Percentiles rank a stretch among this genome's conserved stretches.
phyloP scores from a whole-genome alignment of 1,139 yeast species.

The Debaryomyces fabryi region DNA sequence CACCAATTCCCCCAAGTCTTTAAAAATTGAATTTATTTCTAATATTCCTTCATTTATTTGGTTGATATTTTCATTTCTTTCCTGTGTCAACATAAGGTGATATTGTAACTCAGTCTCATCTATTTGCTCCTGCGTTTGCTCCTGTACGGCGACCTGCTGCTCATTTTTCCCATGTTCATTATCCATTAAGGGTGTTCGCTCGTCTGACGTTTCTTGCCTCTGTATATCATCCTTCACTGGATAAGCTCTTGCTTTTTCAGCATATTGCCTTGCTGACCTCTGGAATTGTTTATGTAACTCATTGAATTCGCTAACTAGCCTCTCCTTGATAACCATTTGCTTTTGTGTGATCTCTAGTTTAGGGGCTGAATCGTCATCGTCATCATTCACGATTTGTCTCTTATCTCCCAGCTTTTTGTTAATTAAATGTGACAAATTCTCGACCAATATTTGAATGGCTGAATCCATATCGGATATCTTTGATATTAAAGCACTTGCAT shows the following conservation, averaged over 20 bases:
- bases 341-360: conserved; percentile 33
- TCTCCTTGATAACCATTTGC: conserved; percentile 44
- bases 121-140: conserved; percentile 41
- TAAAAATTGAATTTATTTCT: conserved; percentile 83
- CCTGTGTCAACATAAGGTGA: conserved; percentile 68
- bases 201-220: conserved; percentile 16
- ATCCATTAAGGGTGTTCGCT: conserved; percentile 31
- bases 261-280: conserved; percentile 28
- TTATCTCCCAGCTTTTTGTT: conserved; percentile 29
- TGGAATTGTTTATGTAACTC: conserved; percentile 42
- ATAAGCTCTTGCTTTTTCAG: conserved; percentile 33
- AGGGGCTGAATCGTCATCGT: conserved; percentile 12
- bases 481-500: conserved; percentile 35
- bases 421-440: conserved; percentile 34
- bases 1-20: conserved; percentile 76
- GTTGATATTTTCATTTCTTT: conserved; percentile 71
- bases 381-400: conserved; percentile 1
- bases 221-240: conserved; percentile 19
- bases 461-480: conserved; percentile 32
- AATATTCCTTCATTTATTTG: conserved; percentile 76
- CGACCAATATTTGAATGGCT: conserved; percentile 38
- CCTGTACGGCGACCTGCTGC: conserved; percentile 36
- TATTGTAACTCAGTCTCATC: conserved; percentile 71
- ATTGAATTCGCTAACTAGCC: conserved; percentile 39
- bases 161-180: conserved; percentile 23